These are phyloP conservation scores for Boletus subparvulus DNA, from an alignment of 768 basidiomycete species.

Conservation along the genomic window DNA sequence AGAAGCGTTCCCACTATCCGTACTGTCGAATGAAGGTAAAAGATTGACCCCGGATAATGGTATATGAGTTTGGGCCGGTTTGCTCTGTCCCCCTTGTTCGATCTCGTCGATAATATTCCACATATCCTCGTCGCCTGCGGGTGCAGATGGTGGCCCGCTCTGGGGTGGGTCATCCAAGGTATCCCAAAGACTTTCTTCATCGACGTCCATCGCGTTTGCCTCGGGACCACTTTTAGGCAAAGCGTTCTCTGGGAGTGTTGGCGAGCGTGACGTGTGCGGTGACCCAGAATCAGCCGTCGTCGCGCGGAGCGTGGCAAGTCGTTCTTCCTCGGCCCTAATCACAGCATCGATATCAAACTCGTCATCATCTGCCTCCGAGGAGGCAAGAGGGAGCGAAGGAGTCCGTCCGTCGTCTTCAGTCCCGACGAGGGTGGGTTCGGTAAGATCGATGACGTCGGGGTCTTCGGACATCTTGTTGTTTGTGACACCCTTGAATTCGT, in stretches of 20 bases:
- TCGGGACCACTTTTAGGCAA: constrained; percentile 7
- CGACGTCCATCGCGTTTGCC: constrained; percentile 28
- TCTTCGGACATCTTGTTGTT: constrained; percentile 34
- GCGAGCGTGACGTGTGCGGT: not conserved
- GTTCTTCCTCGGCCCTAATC: constrained; percentile 46
- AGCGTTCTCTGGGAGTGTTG: constrained; percentile 6
- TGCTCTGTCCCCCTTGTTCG: constrained; percentile 33
- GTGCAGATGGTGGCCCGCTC: not conserved
- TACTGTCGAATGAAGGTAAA: constrained; percentile 11
- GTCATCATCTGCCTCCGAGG: constrained; percentile 43
- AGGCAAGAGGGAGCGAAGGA: constrained; percentile 40
- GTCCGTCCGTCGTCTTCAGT: constrained; percentile 32
- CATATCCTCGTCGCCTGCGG: constrained; percentile 55
- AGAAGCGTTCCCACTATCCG: constrained; percentile 7
- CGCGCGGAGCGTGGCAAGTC: constrained; percentile 24
- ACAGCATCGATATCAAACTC: constrained; percentile 55
- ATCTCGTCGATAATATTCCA: constrained; percentile 68
- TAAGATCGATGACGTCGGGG: constrained; percentile 31
- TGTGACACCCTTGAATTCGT: constrained; percentile 54
- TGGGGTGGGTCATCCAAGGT: constrained; percentile 18
- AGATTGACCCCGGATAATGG: constrained; percentile 27
- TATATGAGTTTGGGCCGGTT: constrained; percentile 10
- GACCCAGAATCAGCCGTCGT: constrained; percentile 5
- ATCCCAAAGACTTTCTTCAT: constrained; percentile 43
- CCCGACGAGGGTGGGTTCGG: constrained; percentile 27